Percentiles rank a stretch among this genome's conserved stretches.
phyloP scores from a whole-genome alignment of 371 early-diverging fungal genomes.

The Mucor lusitanicus region DNA sequence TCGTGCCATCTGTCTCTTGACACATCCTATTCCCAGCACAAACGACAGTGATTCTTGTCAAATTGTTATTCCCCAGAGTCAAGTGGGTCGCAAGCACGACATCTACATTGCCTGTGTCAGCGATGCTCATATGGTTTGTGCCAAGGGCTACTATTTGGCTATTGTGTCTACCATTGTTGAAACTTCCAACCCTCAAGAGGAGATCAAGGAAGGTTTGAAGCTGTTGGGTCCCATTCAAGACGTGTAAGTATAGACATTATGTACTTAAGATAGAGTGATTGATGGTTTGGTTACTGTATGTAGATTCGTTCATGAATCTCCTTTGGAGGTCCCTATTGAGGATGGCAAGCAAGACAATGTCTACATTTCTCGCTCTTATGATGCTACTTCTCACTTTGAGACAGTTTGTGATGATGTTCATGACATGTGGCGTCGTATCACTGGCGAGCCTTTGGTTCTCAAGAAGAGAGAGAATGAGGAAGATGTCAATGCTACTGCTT shows the following conservation, averaged over 20 bases:
- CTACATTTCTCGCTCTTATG: constrained; percentile 93
- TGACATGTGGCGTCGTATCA: constrained; percentile 89
- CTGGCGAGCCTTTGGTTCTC: constrained; percentile 86
- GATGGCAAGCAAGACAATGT: constrained; percentile 85
- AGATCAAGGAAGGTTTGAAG: constrained; percentile 84
- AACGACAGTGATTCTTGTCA: constrained; percentile 91
- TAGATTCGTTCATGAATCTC: constrained; percentile 78
- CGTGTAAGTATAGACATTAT: constrained; percentile 57
- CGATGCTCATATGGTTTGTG: constrained; percentile 87
- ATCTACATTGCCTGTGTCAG: constrained; percentile 96
- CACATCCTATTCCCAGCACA: constrained; percentile 94
- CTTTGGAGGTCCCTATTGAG: constrained; percentile 83
- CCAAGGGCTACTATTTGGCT: constrained; percentile 86
- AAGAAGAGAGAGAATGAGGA: constrained; percentile 63
- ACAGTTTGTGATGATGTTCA: constrained; percentile 96
- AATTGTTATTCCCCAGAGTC: constrained; percentile 96
- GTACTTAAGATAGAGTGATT: too few species aligned
- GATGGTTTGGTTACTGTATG: background rate
- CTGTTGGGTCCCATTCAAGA: constrained; percentile 91
- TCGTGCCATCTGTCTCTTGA: constrained; percentile 93
- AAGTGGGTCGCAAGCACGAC: constrained; percentile 89
- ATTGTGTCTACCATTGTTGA: constrained; percentile 97
- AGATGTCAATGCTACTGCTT: constrained; percentile 53
- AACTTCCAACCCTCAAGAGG: constrained; percentile 81
- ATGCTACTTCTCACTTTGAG: constrained; percentile 99